Evolutionary conservation across 1,284 basidiomycete genomes (phyloP), one percentile per base, ranked within the genome.

Genomic region (Veloporphyrellus conicus): DNA sequence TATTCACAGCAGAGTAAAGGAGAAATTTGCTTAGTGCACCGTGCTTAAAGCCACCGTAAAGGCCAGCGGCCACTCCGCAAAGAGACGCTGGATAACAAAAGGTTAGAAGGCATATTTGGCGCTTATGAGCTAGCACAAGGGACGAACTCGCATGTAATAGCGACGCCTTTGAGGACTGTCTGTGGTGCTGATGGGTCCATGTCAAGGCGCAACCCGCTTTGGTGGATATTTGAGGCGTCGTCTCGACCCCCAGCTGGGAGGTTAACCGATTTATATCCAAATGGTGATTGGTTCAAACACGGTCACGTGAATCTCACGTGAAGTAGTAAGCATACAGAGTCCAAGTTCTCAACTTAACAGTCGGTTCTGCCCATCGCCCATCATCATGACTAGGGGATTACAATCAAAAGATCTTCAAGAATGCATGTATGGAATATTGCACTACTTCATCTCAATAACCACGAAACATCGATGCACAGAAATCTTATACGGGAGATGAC

Each of bases 81-180:
- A 73, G 64, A 51, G 79, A 82, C 78, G 65, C 53, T 59, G 35
- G 32, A 47, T 23, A 18, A 45, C 28, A 42, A 19, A 38, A 47
- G 36, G 46, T 65, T 40, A 63, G 53, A 22, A 14, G 23, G 22
- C 14, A 48, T 15, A 23, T 6, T 36, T 39, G 38, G 33, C 43
- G 50, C 46, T 33, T 34, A 43, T 37, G 16, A 41, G 40, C 36
- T 38, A 32, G 20, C 35, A 45, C 46, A 55, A 45, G 71, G 70
- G 77, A 84, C 79, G 78, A 77, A 85, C 84, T 84, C 76, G 82
- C 84, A 87, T 82, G 82, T 80, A 68, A 74, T 65, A 51, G 76
- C 56, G 35, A 82, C 77, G 46, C 81, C 79, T 49, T 74, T 69
- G 22, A 75, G 69, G 39, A 87, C 71, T 20, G 72, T 76, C 37